Evolutionary conservation across 371 early-diverging fungal species (phyloP).

Genomic region (Syncephalastrum racemosum): DNA sequence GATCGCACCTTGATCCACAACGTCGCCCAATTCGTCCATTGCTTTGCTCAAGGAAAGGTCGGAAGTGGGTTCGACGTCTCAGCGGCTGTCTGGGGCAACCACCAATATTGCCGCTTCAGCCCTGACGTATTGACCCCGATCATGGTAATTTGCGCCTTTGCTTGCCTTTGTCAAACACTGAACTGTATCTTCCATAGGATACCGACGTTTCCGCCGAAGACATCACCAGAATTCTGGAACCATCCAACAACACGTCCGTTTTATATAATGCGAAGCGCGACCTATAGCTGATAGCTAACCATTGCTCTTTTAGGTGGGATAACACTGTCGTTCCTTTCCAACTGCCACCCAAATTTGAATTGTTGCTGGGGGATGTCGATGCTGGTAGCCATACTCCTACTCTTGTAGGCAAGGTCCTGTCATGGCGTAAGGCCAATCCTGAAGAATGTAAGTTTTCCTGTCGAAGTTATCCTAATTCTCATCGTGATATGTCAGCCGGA

Average conservation of each 20-base stretch:
- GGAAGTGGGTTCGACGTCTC: constrained; percentile 97
- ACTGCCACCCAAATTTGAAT: constrained; percentile 71
- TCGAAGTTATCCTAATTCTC: not conserved
- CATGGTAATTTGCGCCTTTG: constrained; percentile 42
- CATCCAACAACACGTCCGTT: no score
- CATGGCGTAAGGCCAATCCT: constrained; percentile 76
- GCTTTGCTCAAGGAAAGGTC: constrained; percentile 95
- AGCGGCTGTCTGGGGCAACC: constrained; percentile 88
- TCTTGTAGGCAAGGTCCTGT: constrained; percentile 84
- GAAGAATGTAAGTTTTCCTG: constrained; percentile 37
- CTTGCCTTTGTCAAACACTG: no score
- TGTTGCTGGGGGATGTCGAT: constrained; percentile 91
- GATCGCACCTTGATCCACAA: constrained; percentile 70
- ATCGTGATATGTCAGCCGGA: constrained; percentile 33
- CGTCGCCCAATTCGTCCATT: constrained; percentile 89
- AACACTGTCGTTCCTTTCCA: constrained; percentile 59
- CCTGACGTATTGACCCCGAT: constrained; percentile 67
- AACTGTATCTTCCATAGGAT: no score
- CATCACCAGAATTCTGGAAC: not conserved
- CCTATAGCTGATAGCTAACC: not conserved
- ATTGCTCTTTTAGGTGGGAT: constrained; percentile 63
- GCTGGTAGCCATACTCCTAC: constrained; percentile 92
- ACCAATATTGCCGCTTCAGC: constrained; percentile 82
- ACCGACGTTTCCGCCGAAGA: not conserved
- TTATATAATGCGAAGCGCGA: not conserved